Conservation (phyloP, 1,284 basidiomycete species). For the Cryptococcus hybrid region DNA sequence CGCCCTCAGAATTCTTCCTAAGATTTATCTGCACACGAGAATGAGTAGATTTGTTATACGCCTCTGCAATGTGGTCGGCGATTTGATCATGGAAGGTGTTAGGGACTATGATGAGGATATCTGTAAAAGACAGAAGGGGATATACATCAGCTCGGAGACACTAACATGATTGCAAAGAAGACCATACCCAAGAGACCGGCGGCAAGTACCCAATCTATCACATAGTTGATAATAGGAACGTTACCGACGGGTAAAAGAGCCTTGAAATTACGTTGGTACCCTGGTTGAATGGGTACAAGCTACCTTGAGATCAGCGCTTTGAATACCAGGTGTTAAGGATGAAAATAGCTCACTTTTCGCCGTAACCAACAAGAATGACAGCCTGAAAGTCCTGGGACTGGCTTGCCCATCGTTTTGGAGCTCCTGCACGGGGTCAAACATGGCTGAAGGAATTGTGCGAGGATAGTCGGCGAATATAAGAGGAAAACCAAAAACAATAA, state of each 20-base stretch:
- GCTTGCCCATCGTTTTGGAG: constrained; percentile 18
- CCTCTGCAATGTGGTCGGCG: constrained; percentile 66
- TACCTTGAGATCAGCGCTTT: constrained; percentile 5
- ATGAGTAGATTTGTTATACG: constrained; percentile 33
- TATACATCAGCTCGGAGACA: background rate
- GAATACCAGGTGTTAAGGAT: background rate
- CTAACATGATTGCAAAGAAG: background rate
- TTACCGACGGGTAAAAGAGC: constrained; percentile 84
- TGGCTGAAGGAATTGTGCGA: background rate
- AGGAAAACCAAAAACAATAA: no score
- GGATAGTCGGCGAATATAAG: no score
- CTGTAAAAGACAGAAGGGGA: constrained; percentile 51
- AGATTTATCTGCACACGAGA: constrained; percentile 31
- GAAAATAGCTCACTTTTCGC: constrained; percentile 65
- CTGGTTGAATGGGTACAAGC: constrained; percentile 48
- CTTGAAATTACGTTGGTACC: constrained; percentile 55
- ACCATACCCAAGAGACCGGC: constrained; percentile 74
- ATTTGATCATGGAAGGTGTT: constrained; percentile 67
- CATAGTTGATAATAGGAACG: constrained; percentile 79
- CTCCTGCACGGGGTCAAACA: constrained; percentile 11
- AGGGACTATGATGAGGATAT: constrained; percentile 81
- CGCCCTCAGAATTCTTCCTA: constrained; percentile 38
- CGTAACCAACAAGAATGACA: constrained; percentile 79
- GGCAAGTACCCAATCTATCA: constrained; percentile 80
- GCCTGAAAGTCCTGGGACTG: constrained; percentile 69